Evolutionary conservation across 2,329 filamentous ascomycete genomes (phyloP).

Genomic region (Neurospora sp.): DNA sequence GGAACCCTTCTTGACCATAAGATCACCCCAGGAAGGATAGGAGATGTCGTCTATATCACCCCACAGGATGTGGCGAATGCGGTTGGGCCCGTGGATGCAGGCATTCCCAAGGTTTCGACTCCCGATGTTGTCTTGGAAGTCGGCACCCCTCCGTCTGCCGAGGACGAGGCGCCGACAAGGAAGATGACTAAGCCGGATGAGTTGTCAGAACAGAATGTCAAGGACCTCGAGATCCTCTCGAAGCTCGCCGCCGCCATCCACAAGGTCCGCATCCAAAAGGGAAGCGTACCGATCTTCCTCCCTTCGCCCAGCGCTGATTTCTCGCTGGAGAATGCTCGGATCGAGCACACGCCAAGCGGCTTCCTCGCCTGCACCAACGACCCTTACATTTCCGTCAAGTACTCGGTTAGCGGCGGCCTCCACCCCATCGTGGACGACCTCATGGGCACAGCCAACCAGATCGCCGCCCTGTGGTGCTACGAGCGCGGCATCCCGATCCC

Average conservation of each 20-base stretch:
- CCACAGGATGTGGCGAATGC: slow-evolving; percentile 37
- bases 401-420: slow-evolving; percentile 17
- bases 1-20: slow-evolving; percentile 45
- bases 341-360: slow-evolving; percentile 12
- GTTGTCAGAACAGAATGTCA: slow-evolving; percentile 31
- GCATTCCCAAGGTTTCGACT: slow-evolving; percentile 15
- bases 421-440: slow-evolving; percentile 33
- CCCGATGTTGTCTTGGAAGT: slow-evolving; percentile 22
- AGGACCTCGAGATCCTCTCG: slow-evolving; percentile 38
- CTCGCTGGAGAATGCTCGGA: slow-evolving; percentile 27
- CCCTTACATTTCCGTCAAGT: slow-evolving; percentile 38
- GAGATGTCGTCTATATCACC: slow-evolving; percentile 47
- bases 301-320: slow-evolving; percentile 34
- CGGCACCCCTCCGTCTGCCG: slow-evolving; percentile 19
- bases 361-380: slow-evolving; percentile 32
- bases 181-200: slow-evolving; percentile 32
- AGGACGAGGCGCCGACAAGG: slow-evolving; percentile 23
- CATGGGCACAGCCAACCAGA: slow-evolving; percentile 54
- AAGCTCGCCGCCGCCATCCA: slow-evolving; percentile 37
- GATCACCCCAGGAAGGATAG: slow-evolving; percentile 43
- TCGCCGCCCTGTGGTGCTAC: slow-evolving; percentile 51
- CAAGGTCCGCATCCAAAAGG: slow-evolving; percentile 31
- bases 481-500: slow-evolving; percentile 48
- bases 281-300: slow-evolving; percentile 39
- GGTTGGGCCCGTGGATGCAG: slow-evolving; percentile 20